Evolutionary conservation across 257 asterid genomes (phyloP).

Genomic region (Penstemon davidsonii): DNA sequence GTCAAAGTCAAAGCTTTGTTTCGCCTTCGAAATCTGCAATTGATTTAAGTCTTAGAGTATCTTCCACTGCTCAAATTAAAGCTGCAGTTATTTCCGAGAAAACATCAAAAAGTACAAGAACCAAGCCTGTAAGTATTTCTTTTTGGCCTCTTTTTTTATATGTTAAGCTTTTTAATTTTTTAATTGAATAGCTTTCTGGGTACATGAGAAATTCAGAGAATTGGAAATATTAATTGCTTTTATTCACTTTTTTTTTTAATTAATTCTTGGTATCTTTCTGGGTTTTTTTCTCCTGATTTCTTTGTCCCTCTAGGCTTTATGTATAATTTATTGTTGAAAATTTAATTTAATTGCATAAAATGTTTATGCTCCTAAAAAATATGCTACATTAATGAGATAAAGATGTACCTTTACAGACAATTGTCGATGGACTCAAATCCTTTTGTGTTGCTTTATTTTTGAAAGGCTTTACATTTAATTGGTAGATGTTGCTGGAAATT

Average conservation of each 20-base stretch:
- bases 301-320: neutral
- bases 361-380: too few species aligned
- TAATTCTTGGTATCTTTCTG: neutral
- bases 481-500: too few species aligned
- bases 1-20: slow-evolving; percentile 32
- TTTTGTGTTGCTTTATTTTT: too few species aligned
- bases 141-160: neutral
- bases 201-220: neutral
- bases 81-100: slow-evolving; percentile 38
- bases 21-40: slow-evolving; percentile 44
- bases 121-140: slow-evolving; percentile 38
- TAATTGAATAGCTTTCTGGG: slow-evolving; percentile 4
- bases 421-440: too few species aligned
- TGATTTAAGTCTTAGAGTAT: slow-evolving; percentile 45
- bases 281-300: neutral
- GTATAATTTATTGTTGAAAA: slow-evolving; percentile 14
- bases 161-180: neutral
- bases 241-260: neutral
- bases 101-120: slow-evolving; percentile 31
- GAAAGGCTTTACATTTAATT: too few species aligned
- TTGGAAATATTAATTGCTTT: neutral
- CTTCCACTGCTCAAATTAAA: slow-evolving; percentile 43
- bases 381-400: too few species aligned
- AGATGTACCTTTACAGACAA: too few species aligned
- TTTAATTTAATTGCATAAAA: too few species aligned